phyloP scores from a whole-genome alignment of 169 alveolate genomes.

The Eimeria necatrix region DNA sequence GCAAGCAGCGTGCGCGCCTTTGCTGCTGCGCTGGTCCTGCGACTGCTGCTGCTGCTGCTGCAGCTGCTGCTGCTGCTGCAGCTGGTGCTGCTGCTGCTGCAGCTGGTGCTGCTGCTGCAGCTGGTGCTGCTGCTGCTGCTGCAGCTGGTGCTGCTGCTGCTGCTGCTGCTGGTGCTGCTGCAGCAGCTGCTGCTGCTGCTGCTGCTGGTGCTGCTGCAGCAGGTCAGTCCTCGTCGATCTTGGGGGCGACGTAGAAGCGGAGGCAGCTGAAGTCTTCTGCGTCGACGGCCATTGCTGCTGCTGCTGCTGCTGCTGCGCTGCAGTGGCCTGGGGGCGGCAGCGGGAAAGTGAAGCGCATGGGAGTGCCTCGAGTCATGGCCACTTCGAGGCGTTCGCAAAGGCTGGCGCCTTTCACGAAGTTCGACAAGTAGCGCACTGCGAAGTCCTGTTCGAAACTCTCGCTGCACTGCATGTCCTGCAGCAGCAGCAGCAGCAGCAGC shows the following conservation, averaged over 20 bases:
- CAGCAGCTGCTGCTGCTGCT: not conserved
- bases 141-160: not conserved
- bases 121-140: not conserved
- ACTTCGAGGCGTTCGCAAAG: constrained; percentile 12
- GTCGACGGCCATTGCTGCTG: constrained; percentile 20
- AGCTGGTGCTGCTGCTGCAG: not conserved
- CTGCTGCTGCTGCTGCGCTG: not conserved
- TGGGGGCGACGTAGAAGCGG: constrained; percentile 72
- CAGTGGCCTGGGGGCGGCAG: constrained; percentile 4
- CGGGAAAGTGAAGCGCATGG: constrained; percentile 16
- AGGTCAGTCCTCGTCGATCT: constrained; percentile 81
- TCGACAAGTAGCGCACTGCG: constrained; percentile 27
- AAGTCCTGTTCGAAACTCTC: constrained; percentile 21
- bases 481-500: not conserved
- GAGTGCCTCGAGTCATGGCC: constrained; percentile 37
- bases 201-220: not conserved
- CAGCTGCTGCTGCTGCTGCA: not conserved
- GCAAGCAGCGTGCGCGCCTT: not conserved
- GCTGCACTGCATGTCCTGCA: constrained; percentile 44
- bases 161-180: not conserved
- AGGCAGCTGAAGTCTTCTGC: not conserved
- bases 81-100: not conserved
- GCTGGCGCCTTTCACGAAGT: constrained; percentile 14
- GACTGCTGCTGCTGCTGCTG: not conserved
- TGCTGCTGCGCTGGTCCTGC: not conserved